A percentile compares a stretch with the other conserved stretches of the same genome.
Conservation (phyloP, 129 eudicot genomes). For the Scalesia atractyloides region DNA sequence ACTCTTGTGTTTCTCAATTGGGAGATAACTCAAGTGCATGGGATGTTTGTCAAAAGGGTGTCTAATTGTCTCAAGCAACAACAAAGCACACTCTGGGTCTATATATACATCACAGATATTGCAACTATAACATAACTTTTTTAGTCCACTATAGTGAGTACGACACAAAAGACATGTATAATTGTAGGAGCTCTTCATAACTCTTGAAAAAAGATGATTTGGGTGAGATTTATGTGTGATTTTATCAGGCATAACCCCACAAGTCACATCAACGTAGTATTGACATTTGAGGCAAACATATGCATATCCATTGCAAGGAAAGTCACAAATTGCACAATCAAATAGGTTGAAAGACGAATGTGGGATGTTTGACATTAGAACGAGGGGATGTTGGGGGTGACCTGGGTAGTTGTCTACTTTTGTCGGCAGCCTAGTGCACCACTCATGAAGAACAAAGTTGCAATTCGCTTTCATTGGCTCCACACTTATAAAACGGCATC, state of each 20-base stretch:
- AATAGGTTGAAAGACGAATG: background rate
- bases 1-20: background rate
- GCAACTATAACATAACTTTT: background rate
- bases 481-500: constrained; percentile 17
- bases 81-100: background rate
- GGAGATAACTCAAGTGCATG: background rate
- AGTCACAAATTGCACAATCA: background rate
- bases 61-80: background rate
- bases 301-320: background rate
- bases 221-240: constrained; percentile 9
- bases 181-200: background rate
- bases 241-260: constrained; percentile 4
- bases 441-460: too few species aligned
- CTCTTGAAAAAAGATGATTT: background rate
- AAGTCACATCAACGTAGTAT: background rate
- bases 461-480: too few species aligned
- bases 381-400: background rate
- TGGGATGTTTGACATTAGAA: background rate
- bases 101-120: background rate
- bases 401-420: too few species aligned
- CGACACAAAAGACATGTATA: background rate
- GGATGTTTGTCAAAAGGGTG: background rate
- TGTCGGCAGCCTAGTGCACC: too few species aligned
- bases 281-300: background rate
- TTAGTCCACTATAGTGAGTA: background rate